phyloP scores from a whole-genome alignment of 1,284 basidiomycete genomes.

The Ustilago shanxiensis region DNA sequence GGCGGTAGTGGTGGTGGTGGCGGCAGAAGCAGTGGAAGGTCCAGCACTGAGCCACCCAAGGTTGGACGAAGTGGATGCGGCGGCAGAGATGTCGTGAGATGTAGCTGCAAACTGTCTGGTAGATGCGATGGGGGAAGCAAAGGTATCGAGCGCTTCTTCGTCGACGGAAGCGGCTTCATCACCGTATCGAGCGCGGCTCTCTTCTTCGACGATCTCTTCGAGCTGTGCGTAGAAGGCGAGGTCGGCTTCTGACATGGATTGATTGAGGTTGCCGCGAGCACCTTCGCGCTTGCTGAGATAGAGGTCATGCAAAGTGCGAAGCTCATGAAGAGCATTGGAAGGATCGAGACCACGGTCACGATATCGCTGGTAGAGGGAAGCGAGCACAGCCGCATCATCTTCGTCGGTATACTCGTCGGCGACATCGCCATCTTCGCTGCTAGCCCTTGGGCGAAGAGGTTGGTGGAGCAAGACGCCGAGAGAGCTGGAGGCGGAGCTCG shows the following conservation, averaged over 20 bases:
- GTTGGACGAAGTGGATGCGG: constrained; percentile 19
- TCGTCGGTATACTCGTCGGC: constrained; percentile 26
- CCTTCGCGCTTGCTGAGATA: constrained; percentile 60
- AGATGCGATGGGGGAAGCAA: constrained; percentile 4
- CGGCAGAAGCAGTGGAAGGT: constrained; percentile 8
- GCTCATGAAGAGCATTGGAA: constrained; percentile 58
- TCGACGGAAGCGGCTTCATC: constrained; percentile 25
- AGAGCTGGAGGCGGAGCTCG: constrained; percentile 16
- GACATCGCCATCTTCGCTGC: constrained; percentile 20
- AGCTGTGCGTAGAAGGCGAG: constrained; percentile 58
- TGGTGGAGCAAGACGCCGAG: constrained; percentile 35
- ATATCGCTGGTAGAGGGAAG: constrained; percentile 57
- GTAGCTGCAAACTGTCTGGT: constrained; percentile 7
- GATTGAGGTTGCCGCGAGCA: constrained; percentile 31
- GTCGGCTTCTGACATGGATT: constrained; percentile 54
- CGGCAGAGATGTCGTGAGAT: constrained; percentile 7
- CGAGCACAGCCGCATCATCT: constrained; percentile 49
- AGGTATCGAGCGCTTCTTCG: constrained; percentile 4
- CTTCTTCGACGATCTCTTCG: constrained; percentile 60
- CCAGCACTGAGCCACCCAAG: constrained; percentile 53
- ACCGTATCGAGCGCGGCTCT: constrained; percentile 49
- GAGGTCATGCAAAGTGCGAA: constrained; percentile 60
- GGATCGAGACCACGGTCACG: constrained; percentile 59
- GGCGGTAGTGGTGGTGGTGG: constrained; percentile 10
- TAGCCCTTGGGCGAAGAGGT: constrained; percentile 9